phyloP scores from a whole-genome alignment of 208 protist species.

The Leishmania tarentolae region DNA sequence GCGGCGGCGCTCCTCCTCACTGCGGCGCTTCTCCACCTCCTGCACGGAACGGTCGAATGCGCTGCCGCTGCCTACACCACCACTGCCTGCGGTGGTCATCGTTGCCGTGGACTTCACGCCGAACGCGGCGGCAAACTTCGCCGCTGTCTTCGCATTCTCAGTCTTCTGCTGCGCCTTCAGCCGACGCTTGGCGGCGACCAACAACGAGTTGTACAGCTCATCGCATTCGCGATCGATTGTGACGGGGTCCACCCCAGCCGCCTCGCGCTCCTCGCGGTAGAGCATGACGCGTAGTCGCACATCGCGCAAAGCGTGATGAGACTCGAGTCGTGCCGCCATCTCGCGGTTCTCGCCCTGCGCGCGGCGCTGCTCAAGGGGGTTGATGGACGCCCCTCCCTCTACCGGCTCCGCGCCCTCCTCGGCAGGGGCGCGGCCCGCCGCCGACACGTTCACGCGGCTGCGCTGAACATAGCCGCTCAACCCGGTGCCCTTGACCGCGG shows the following conservation, averaged over 20 bases:
- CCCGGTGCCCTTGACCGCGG: constrained; percentile 75
- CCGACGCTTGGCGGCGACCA: constrained; percentile 37
- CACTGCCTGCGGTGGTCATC: background rate
- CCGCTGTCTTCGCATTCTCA: constrained; percentile 61
- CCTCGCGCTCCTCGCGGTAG: constrained; percentile 74
- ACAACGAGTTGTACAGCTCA: constrained; percentile 54
- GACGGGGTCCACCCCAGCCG: constrained; percentile 40
- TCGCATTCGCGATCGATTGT: constrained; percentile 68
- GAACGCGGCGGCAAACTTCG: constrained; percentile 79
- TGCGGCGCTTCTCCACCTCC: constrained; percentile 45
- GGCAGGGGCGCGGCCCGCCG: constrained; percentile 29
- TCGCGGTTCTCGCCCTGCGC: constrained; percentile 73
- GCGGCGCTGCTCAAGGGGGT: constrained; percentile 71
- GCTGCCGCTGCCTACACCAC: constrained; percentile 3
- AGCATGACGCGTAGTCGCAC: constrained; percentile 63
- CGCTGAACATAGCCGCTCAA: constrained; percentile 89
- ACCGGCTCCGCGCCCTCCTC: constrained; percentile 29
- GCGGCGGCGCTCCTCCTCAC: constrained; percentile 49
- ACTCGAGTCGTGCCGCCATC: constrained; percentile 51
- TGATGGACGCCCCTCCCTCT: constrained; percentile 42
- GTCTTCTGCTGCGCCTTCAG: constrained; percentile 33
- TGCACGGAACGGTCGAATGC: constrained; percentile 63
- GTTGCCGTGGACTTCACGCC: constrained; percentile 37
- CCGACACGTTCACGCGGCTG: constrained; percentile 43
- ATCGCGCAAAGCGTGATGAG: constrained; percentile 56